phyloP scores from a whole-genome alignment of 805 yeast genomes.

The Ogataea chonburiensis region DNA sequence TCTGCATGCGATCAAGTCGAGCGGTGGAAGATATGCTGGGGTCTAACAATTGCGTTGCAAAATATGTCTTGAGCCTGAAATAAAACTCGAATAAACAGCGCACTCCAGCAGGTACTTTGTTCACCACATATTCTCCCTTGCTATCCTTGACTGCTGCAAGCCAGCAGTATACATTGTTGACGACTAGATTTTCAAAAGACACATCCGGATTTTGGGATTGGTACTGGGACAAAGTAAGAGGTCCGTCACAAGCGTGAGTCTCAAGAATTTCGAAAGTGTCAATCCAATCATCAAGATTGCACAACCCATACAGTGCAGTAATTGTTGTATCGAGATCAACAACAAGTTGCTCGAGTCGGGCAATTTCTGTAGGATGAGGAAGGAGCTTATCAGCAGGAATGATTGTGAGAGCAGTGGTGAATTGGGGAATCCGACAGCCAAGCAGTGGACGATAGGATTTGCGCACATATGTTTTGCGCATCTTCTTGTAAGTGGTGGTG shows the following conservation, averaged over 20 bases:
- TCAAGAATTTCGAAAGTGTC: conserved; percentile 72
- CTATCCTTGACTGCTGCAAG: conserved; percentile 54
- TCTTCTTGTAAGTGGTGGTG: conserved; percentile 53
- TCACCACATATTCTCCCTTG: conserved; percentile 31
- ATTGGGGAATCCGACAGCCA: conserved; percentile 37
- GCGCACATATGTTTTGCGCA: conserved; percentile 68
- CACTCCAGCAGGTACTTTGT: conserved; percentile 67
- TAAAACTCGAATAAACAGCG: conserved; percentile 66
- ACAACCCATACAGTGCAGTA: conserved; percentile 52
- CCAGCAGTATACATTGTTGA: conserved; percentile 72
- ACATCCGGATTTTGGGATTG: conserved; percentile 39
- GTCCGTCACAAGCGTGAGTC: conserved; percentile 56
- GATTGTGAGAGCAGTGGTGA: conserved; percentile 40
- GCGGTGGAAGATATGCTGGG: conserved; percentile 53
- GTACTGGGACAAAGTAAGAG: conserved; percentile 57
- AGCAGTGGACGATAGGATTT: conserved; percentile 66
- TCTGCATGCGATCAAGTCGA: conserved; percentile 66
- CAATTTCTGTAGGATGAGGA: conserved; percentile 38
- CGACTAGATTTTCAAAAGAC: conserved; percentile 54
- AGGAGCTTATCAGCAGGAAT: conserved; percentile 36
- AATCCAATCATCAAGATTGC: conserved; percentile 75
- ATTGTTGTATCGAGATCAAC: conserved; percentile 63
- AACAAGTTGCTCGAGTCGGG: conserved; percentile 59
- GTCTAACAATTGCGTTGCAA: conserved; percentile 65
- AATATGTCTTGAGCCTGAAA: conserved; percentile 59